Percentiles rank a stretch among this genome's conserved stretches.
phyloP scores from a whole-genome alignment of 257 asterid genomes.

The Salvia miltiorrhiza region DNA sequence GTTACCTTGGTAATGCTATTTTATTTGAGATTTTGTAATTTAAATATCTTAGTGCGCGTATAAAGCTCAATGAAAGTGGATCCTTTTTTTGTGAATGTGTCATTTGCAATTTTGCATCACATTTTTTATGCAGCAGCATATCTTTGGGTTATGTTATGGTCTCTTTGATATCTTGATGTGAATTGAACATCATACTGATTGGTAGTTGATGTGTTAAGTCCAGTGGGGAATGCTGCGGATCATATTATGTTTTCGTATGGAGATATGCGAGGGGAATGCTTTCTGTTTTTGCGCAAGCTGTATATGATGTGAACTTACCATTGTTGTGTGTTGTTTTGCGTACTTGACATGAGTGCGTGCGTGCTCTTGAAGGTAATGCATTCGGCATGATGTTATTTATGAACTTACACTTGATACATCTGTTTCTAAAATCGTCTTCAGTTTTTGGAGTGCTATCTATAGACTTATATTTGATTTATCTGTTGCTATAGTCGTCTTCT shows the following conservation, averaged over 20 bases:
- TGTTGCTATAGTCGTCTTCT: neutral
- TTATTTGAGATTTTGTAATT: slow-evolving; percentile 24
- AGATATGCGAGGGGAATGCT: too few relatives aligned
- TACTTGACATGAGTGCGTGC: neutral
- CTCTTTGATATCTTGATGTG: neutral
- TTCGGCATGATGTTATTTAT: neutral
- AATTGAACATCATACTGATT: neutral
- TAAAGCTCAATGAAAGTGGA: slow-evolving; percentile 19
- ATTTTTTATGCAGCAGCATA: neutral
- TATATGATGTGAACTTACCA: neutral
- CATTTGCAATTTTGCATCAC: neutral
- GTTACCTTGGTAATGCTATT: slow-evolving; percentile 22
- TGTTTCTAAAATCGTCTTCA: neutral
- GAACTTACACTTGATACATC: neutral
- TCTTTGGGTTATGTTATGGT: neutral
- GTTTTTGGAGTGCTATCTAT: too few relatives aligned
- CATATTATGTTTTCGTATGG: neutral
- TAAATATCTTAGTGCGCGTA: slow-evolving; percentile 9
- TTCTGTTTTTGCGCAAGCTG: neutral
- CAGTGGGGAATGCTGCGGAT: neutral
- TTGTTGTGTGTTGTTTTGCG: neutral
- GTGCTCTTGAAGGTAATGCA: neutral
- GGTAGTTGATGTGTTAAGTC: neutral
- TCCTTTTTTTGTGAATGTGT: slow-evolving; percentile 14
- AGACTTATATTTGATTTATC: neutral